Evolutionary conservation across 495 filamentous ascomycete species (phyloP), one percentile per base, ranked within the genome.

Genomic region (Trichoderma parareesei): DNA sequence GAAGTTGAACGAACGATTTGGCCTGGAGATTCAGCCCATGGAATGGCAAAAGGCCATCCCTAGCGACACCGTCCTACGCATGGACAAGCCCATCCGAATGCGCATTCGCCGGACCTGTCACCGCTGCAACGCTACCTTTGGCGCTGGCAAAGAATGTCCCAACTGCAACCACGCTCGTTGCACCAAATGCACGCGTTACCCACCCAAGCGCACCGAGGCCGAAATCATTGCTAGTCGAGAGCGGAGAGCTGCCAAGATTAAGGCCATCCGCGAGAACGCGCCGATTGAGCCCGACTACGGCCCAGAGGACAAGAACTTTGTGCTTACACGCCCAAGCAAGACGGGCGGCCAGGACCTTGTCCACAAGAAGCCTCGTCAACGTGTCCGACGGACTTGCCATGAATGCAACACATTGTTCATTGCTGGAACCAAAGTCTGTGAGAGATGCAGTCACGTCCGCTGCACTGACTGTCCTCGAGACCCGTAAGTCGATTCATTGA

Each of bases 1-100:
- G 69, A 83, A 82, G 62, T 77, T 93, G 35, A 90, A 90, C 69
- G 85, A 88, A 67, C 87, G 88, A 69, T 91, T 91, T 67, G 88
- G 87, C 48, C 68, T 93, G 67, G 85, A 85, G 61, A 78, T 91
- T 43, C 85, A 90, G 68, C 82, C 86, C 13, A 83, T 80, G 65
- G 88, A 91, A 72, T 90, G 86, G 87, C 61, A 63, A 27, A 84
- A 83, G 68, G 76, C 78, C 57, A 73, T 75, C 66, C 82, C 84
- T 65, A 76, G 79, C 40, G 81, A 87, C 62, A 81, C 86, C 27
- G 61, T 63, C n/a, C 76, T 87, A 60, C 89, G 93, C 37, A 87
- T 97, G 18, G 86, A 93, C 72, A 96, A 93, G 75, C 86, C 90
- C 18, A 91, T 97, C 67, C 89, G 91, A 67, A 95, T 98, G 89